Percentiles rank a stretch among this genome's conserved stretches.
Conservation (phyloP, 2,329 filamentous ascomycete species). For the Clonostachys solani region DNA sequence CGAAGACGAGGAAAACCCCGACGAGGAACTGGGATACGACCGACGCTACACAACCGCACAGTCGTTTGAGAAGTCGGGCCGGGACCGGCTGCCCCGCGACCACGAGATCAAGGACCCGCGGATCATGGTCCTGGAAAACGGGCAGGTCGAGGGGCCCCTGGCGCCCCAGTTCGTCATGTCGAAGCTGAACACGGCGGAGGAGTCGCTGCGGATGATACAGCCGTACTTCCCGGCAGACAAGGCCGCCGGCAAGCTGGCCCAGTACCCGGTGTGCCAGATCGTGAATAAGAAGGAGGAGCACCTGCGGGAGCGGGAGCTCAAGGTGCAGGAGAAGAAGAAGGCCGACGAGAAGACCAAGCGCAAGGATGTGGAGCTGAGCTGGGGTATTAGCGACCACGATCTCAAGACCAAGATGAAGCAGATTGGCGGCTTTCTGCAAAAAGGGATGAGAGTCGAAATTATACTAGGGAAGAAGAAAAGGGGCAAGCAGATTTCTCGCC, state of each 20-base stretch:
- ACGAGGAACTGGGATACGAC: constrained; percentile 11
- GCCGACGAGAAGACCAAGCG: constrained; percentile 33
- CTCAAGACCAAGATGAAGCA: constrained; percentile 11
- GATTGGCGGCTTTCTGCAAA: constrained; percentile 58
- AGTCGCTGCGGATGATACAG: constrained; percentile 35
- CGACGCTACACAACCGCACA: constrained; percentile 26
- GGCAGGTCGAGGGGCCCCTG: constrained; percentile 30
- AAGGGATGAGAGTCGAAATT: constrained; percentile 74
- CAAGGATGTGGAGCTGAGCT: constrained; percentile 88
- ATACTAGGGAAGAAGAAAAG: constrained; percentile 63
- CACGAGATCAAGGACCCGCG: constrained; percentile 35
- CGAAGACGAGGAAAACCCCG: too few relatives aligned
- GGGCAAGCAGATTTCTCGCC: constrained; percentile 51
- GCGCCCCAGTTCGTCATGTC: constrained; percentile 32
- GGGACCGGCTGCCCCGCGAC: constrained; percentile 35
- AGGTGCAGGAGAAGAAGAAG: constrained; percentile 38
- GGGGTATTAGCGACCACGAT: constrained; percentile 57
- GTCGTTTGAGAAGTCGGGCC: constrained; percentile 21
- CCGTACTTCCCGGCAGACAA: constrained; percentile 25
- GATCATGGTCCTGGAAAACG: constrained; percentile 35
- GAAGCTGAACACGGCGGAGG: constrained; percentile 20
- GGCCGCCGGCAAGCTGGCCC: constrained; percentile 10
- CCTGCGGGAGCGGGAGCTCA: constrained; percentile 33
- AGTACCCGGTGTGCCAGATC: constrained; percentile 65
- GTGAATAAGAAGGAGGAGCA: constrained; percentile 51